A percentile compares a stretch with the other conserved stretches of the same genome.
Evolutionary conservation across 768 basidiomycete genomes (phyloP).

Genomic region (Pholiota molesta): DNA sequence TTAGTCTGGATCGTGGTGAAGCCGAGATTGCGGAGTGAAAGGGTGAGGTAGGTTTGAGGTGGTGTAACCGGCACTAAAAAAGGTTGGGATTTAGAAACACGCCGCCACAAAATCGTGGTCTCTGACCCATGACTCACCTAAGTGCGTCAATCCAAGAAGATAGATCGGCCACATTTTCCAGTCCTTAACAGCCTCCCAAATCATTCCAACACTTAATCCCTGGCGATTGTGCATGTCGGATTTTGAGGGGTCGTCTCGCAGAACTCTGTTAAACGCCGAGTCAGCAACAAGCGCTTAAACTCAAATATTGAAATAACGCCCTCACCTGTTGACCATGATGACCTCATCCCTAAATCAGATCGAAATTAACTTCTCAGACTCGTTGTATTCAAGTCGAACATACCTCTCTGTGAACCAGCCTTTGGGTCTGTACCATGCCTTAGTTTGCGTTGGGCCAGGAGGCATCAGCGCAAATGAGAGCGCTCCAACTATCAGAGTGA

Average conservation of each 20-base stretch:
- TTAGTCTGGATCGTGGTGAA: slow-evolving; percentile 66
- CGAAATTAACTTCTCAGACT: neutral
- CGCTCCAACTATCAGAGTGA: slow-evolving; percentile 52
- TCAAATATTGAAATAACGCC: neutral
- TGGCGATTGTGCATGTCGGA: slow-evolving; percentile 75
- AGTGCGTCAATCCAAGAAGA: slow-evolving; percentile 50
- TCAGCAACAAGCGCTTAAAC: neutral
- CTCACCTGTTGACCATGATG: slow-evolving; percentile 59
- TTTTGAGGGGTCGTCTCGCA: slow-evolving; percentile 69
- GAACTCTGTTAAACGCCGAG: slow-evolving; percentile 35
- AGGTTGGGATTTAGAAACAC: slow-evolving; percentile 27
- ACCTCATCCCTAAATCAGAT: slow-evolving; percentile 48
- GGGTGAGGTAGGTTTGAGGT: slow-evolving; percentile 64
- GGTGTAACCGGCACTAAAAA: slow-evolving; percentile 55
- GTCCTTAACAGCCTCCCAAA: slow-evolving; percentile 55
- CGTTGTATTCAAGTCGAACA: slow-evolving; percentile 8
- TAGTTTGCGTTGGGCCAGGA: slow-evolving; percentile 64
- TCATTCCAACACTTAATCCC: slow-evolving; percentile 49
- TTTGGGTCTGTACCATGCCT: slow-evolving; percentile 56
- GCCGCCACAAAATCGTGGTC: no score
- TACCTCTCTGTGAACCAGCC: slow-evolving; percentile 68
- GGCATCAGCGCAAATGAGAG: slow-evolving; percentile 61
- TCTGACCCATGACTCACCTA: slow-evolving; percentile 35
- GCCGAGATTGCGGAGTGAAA: slow-evolving; percentile 61
- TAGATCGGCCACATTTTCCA: slow-evolving; percentile 72